A percentile compares a stretch with the other conserved stretches of the same genome.
These are phyloP conservation scores for Schizopora paradoxa DNA, from an alignment of 1,284 basidiomycete species.

Conservation along the genomic window DNA sequence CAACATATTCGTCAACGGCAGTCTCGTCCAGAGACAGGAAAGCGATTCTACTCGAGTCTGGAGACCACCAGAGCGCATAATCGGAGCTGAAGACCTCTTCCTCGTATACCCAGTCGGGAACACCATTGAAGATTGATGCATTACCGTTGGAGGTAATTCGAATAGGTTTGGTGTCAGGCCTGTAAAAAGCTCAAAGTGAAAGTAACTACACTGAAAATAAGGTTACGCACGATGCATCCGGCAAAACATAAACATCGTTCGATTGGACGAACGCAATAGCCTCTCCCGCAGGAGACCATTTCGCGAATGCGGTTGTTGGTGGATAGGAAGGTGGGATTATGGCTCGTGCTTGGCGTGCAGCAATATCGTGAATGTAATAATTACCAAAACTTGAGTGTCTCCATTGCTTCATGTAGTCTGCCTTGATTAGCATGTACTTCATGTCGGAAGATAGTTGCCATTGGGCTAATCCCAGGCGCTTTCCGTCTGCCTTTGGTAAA, in stretches of 20 bases:
- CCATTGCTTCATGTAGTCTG: conserved; percentile 85
- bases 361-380: conserved; percentile 77
- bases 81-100: conserved; percentile 82
- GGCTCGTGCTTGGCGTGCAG: conserved; percentile 58
- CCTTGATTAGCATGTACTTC: conserved; percentile 78
- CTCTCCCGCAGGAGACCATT: conserved; percentile 81
- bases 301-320: conserved; percentile 70
- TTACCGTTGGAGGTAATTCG: conserved; percentile 82
- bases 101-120: conserved; percentile 97
- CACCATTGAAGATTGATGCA: conserved; percentile 84
- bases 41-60: conserved; percentile 74
- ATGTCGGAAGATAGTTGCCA: conserved; percentile 88
- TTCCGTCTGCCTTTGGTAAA: conserved; percentile 48
- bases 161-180: conserved; percentile 46
- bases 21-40: conserved; percentile 90
- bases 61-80: conserved; percentile 88
- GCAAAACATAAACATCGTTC: conserved; percentile 82
- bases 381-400: conserved; percentile 84
- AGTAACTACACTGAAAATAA: conserved; percentile 1
- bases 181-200: conserved; percentile 20
- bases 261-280: conserved; percentile 77
- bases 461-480: conserved; percentile 43
- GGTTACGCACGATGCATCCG: conserved; percentile 48
- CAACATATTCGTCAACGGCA: conserved; percentile 77
- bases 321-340: conserved; percentile 61